Percentiles rank a stretch among this genome's conserved stretches.
These are phyloP conservation scores for Pseudogymnoascus sp. DNA, from an alignment of 2,329 filamentous ascomycete genomes.

Conservation along the genomic window DNA sequence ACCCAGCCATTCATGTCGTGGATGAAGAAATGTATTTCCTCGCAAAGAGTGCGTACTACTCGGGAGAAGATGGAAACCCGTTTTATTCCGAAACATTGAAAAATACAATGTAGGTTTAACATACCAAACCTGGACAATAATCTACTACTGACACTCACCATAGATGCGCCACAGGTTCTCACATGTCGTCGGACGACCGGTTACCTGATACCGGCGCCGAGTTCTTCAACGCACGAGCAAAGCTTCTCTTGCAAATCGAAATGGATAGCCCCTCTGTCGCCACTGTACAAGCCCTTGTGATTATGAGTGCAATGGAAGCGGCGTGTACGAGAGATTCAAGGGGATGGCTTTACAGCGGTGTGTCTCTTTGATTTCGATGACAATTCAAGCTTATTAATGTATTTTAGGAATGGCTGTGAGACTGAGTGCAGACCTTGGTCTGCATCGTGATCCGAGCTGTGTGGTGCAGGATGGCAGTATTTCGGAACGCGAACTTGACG, in stretches of 20 bases:
- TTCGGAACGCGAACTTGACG: slow-evolving; percentile 7
- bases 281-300: slow-evolving; percentile 38
- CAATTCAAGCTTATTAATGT: neutral
- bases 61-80: slow-evolving; percentile 3
- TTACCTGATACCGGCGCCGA: slow-evolving; percentile 24
- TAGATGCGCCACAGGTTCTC: neutral
- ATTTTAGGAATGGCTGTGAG: slow-evolving; percentile 12
- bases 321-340: slow-evolving; percentile 36
- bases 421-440: slow-evolving; percentile 11
- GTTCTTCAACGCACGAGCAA: slow-evolving; percentile 36
- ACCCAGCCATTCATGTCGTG: slow-evolving; percentile 12
- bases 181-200: neutral
- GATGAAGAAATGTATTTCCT: slow-evolving; percentile 10
- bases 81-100: slow-evolving; percentile 11
- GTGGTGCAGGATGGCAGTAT: neutral
- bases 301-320: slow-evolving; percentile 37
- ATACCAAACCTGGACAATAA: neutral
- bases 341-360: slow-evolving; percentile 39
- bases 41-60: neutral
- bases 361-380: neutral
- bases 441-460: slow-evolving; percentile 10
- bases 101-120: slow-evolving; percentile 12
- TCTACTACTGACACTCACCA: neutral
- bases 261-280: slow-evolving; percentile 39
- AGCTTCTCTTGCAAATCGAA: slow-evolving; percentile 38